Evolutionary conservation across 2,329 filamentous ascomycete genomes (phyloP).

Genomic region (Xylaria sp.): DNA sequence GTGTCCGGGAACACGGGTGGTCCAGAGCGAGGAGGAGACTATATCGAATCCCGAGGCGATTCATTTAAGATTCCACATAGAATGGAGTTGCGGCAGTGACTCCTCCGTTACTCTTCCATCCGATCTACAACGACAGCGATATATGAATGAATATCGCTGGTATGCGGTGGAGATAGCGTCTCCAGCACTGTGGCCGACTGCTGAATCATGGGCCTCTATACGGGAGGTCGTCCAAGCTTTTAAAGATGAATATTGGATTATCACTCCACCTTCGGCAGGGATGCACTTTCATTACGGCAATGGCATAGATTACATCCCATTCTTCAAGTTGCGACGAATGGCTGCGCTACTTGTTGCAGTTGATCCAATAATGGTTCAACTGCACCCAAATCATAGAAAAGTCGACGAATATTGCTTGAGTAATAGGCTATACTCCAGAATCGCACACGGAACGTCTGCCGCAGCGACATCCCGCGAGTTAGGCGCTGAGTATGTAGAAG

Average conservation of each 20-base stretch:
- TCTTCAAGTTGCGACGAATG: slow-evolving; percentile 35
- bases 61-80: neutral
- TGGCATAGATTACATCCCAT: slow-evolving; percentile 37
- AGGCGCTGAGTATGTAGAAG: neutral
- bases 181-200: slow-evolving; percentile 39
- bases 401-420: slow-evolving; percentile 19
- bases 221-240: slow-evolving; percentile 32
- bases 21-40: neutral
- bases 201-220: slow-evolving; percentile 39
- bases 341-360: slow-evolving; percentile 39
- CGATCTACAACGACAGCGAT: neutral
- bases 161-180: slow-evolving; percentile 34
- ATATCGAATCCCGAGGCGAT: neutral
- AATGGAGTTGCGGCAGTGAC: slow-evolving; percentile 16
- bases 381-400: slow-evolving; percentile 36
- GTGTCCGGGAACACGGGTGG: slow-evolving; percentile 16
- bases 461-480: neutral
- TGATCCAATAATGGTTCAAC: slow-evolving; percentile 41
- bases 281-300: slow-evolving; percentile 42
- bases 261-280: slow-evolving; percentile 18
- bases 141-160: slow-evolving; percentile 24
- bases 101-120: neutral
- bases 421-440: slow-evolving; percentile 37
- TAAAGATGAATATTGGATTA: slow-evolving; percentile 33
- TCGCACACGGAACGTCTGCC: slow-evolving; percentile 30